Base-by-base conservation (phyloP, 371 early-diverging fungal genomes). In the Circinella umbellata region DNA sequence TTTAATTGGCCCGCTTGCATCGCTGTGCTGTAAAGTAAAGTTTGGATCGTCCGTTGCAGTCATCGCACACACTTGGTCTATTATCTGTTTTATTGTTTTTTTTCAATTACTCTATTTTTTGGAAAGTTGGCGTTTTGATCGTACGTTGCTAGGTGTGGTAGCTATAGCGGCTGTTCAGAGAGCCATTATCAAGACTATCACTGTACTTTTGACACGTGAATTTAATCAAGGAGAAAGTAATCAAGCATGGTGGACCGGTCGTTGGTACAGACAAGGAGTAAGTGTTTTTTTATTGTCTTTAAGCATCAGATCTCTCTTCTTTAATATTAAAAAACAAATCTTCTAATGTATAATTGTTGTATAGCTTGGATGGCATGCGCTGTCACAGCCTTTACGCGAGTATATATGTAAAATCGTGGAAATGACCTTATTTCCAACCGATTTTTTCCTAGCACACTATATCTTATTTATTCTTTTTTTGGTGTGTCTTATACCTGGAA, bases 201-300 rank as follows among this genome's bases (percentile, higher is more conserved):
- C 91, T 35, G 79, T 87, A 27, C 73, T 89, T 38, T 80, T 95
- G 63, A 88, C 94, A 36, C 88, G 94, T 36, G 94, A 94, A 74
- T 90, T 92, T 75, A 82, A 87, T 55, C 83, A 90, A 63, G 91
- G 89, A 65, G 89, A 88, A 72, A 88, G 90, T 63, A 93, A 93
- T 73, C 80, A 86, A 67, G 93, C 93, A 8, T 94, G 95, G 95
- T 95, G 95, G 96, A 92, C 92, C 4, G 96, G 96, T 38, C 85
- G 87, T 48, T 95, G 96, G 94, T 86, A 89, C 53, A 88, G 89
- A 55, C 87, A 88, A 59, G 92, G 90, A 36, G 82, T 82, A 80
- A 75, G 79, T 49, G n/a, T 62, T 42, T 42, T 42, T 42, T 11
- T 42, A 42, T 9, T 4, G 14, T 7, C 3, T 38, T 0, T 27